phyloP scores from a whole-genome alignment of 768 basidiomycete species.

The Chalciporus chontae region DNA sequence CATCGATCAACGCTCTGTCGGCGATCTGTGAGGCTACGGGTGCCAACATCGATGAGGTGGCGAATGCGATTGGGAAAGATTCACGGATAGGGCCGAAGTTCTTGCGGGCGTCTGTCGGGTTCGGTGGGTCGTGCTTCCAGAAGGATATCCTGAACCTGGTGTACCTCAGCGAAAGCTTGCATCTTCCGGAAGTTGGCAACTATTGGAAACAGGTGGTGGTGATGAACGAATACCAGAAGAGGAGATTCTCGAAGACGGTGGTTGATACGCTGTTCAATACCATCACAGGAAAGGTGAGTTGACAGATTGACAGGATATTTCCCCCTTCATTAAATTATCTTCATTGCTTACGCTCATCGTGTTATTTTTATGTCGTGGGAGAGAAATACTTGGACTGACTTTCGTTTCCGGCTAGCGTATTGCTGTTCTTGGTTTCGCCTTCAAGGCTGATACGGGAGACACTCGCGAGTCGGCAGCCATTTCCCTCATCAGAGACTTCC shows the following conservation, averaged over 20 bases:
- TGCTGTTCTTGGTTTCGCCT: conserved; percentile 96
- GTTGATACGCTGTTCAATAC: conserved; percentile 99
- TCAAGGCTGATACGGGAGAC: conserved; percentile 99
- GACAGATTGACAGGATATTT: neutral
- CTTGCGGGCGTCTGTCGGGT: conserved; percentile 92
- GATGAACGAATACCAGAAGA: conserved; percentile 99
- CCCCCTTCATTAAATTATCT: neutral
- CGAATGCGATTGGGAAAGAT: conserved; percentile 91
- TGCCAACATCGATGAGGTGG: conserved; percentile 97
- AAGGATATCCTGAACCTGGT: conserved; percentile 99
- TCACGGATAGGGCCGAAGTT: conserved; percentile 92
- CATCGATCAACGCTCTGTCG: conserved; percentile 95
- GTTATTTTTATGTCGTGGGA: conserved; percentile 7
- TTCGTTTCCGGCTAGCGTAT: conserved; percentile 55
- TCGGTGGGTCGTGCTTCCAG: conserved; percentile 99
- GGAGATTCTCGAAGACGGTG: conserved; percentile 91
- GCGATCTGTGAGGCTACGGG: conserved; percentile 99
- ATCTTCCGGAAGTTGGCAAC: conserved; percentile 93
- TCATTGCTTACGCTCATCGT: neutral
- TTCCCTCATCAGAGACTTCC: conserved; percentile 91
- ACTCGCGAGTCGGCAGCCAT: conserved; percentile 97
- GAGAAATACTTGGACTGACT: conserved; percentile 3
- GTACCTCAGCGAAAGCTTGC: conserved; percentile 91
- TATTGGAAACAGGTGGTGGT: conserved; percentile 98
- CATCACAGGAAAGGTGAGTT: conserved; percentile 85